Evolutionary conservation across 176 grass and related monocot genomes (phyloP).

Genomic region (Phragmites australis): DNA sequence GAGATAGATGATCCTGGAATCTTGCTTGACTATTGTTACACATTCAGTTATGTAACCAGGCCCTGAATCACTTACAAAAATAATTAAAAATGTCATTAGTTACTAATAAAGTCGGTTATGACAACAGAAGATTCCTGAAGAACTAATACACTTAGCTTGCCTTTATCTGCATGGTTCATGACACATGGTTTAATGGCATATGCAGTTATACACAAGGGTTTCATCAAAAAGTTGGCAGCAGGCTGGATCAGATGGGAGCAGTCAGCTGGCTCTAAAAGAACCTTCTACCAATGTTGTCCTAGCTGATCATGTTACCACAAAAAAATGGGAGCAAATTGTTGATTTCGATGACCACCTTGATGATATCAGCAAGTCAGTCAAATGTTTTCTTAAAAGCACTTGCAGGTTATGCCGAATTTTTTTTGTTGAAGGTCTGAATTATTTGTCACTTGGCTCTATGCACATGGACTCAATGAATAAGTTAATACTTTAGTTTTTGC

Average conservation of each 20-base stretch:
- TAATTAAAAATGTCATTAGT: background rate
- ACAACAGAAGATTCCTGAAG: background rate
- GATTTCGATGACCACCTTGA: constrained; percentile 98
- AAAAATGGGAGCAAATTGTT: constrained; percentile 83
- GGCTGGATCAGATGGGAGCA: constrained; percentile 78
- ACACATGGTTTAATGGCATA: constrained; percentile 2
- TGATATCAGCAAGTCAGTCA: constrained; percentile 98
- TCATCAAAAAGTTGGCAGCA: constrained; percentile 91
- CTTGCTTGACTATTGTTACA: background rate
- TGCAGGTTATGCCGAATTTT: background rate
- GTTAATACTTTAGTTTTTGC: background rate
- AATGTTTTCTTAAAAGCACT: constrained; percentile 10
- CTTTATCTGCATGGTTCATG: constrained; percentile 14
- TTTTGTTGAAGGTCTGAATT: background rate
- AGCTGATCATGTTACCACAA: constrained; percentile 73
- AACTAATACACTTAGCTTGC: background rate
- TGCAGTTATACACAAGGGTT: constrained; percentile 93
- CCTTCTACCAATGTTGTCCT: constrained; percentile 77
- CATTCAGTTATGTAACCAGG: background rate
- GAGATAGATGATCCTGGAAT: background rate
- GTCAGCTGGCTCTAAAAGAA: constrained; percentile 79
- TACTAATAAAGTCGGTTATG: background rate
- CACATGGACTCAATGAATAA: background rate
- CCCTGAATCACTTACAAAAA: background rate
- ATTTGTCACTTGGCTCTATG: background rate